Conservation (phyloP, 2,329 filamentous ascomycete genomes). For the Emergomyces pasteurianus region DNA sequence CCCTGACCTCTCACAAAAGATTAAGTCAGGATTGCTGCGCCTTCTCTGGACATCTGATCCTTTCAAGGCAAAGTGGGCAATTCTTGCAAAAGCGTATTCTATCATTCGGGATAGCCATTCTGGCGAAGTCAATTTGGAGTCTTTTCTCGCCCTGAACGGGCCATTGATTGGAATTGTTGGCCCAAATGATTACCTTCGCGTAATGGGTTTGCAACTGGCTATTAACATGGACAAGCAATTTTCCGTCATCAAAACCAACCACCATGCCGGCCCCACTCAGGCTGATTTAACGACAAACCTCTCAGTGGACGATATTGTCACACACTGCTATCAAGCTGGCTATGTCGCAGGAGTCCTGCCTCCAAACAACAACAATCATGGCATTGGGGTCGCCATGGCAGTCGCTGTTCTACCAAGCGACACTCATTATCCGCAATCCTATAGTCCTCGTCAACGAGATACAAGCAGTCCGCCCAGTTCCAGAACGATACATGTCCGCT, state of each 20-base stretch:
- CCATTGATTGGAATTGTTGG: slow-evolving; percentile 37
- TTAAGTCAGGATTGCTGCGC: slow-evolving; percentile 39
- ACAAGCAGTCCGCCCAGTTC: not conserved
- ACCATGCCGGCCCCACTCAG: slow-evolving; percentile 10
- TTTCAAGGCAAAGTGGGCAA: slow-evolving; percentile 40
- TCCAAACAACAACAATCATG: slow-evolving; percentile 6
- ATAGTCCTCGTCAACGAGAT: slow-evolving; percentile 6
- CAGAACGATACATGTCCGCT: slow-evolving; percentile 8
- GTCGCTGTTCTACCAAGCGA: slow-evolving; percentile 16
- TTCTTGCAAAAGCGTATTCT: slow-evolving; percentile 46
- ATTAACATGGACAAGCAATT: slow-evolving; percentile 20
- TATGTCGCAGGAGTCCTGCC: slow-evolving; percentile 15
- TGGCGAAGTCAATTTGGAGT: slow-evolving; percentile 34
- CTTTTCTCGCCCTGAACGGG: slow-evolving; percentile 36
- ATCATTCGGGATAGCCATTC: slow-evolving; percentile 41
- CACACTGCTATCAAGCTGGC: slow-evolving; percentile 20
- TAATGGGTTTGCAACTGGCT: slow-evolving; percentile 36
- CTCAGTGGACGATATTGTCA: slow-evolving; percentile 22
- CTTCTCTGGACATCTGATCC: slow-evolving; percentile 40
- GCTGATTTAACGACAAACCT: slow-evolving; percentile 18
- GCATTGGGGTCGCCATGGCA: slow-evolving; percentile 14
- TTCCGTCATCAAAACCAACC: slow-evolving; percentile 12
- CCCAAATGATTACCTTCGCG: slow-evolving; percentile 35
- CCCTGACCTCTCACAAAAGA: slow-evolving; percentile 39
- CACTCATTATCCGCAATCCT: not conserved